Evolutionary conservation across 108 stramenopile genomes (phyloP).

Genomic region (Discostella stelligeroides): DNA sequence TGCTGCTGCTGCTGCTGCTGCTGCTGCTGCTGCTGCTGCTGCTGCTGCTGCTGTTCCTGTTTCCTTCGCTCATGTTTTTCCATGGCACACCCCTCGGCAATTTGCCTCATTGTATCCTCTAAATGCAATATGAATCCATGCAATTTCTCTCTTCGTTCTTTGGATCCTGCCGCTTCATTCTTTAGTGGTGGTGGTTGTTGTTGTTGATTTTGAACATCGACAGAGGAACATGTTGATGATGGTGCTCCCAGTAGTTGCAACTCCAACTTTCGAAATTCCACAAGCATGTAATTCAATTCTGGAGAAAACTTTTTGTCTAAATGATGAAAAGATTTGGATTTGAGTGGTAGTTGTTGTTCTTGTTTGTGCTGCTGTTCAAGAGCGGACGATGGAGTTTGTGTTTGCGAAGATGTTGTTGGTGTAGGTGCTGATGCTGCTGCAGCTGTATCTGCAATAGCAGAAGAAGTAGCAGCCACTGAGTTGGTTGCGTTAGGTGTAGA

Average conservation of each 20-base stretch:
- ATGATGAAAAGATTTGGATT: conserved; percentile 69
- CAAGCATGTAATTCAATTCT: conserved; percentile 83
- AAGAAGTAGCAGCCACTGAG: no score
- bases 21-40: no score
- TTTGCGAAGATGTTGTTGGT: conserved; percentile 6
- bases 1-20: no score
- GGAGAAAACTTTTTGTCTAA: conserved; percentile 64
- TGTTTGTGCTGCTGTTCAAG: not conserved
- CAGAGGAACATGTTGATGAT: conserved; percentile 15
- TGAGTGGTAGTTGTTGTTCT: conserved; percentile 43
- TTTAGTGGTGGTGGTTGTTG: no score
- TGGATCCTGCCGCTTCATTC: conserved; percentile 67
- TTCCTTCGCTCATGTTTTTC: no score
- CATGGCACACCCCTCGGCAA: conserved; percentile 59
- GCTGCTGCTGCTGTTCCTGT: no score
- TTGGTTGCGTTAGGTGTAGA: no score
- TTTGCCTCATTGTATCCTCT: conserved; percentile 80
- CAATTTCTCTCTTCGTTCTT: conserved; percentile 84
- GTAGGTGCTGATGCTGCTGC: no score
- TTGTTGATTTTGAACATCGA: conserved; percentile 25
- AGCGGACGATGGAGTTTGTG: not conserved
- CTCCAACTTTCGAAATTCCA: conserved; percentile 84
- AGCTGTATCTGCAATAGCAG: no score
- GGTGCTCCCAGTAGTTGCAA: conserved; percentile 75
- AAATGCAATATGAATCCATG: conserved; percentile 85